Evolutionary conservation across 2,329 filamentous ascomycete species (phyloP).

Genomic region (Diatrype stigma): DNA sequence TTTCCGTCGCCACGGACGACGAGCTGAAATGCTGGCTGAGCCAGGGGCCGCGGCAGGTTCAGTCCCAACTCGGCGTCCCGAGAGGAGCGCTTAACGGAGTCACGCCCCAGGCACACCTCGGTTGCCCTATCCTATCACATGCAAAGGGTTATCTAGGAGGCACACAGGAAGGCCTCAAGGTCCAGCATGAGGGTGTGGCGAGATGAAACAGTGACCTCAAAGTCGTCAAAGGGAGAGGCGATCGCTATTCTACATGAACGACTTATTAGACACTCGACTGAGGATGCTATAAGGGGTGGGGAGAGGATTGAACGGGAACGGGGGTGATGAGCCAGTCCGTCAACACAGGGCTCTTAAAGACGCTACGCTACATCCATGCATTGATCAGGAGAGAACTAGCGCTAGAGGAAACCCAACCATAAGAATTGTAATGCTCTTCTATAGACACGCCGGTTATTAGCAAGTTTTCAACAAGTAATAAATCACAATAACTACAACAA

Average conservation of each 20-base stretch:
- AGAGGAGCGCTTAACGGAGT: background rate
- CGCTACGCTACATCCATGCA: no score
- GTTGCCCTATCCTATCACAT: background rate
- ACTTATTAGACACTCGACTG: no score
- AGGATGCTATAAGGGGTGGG: no score
- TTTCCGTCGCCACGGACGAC: constrained; percentile 32
- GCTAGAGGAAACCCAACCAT: no score
- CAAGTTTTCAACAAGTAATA: no score
- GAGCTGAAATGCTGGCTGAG: constrained; percentile 33
- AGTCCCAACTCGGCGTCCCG: constrained; percentile 33
- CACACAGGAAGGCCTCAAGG: background rate
- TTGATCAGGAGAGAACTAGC: no score
- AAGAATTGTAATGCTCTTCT: no score
- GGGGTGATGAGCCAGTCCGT: background rate
- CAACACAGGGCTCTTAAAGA: no score
- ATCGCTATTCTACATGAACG: background rate
- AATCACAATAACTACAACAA: no score
- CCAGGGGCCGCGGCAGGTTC: constrained; percentile 30
- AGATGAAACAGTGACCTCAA: background rate
- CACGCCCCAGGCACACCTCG: background rate
- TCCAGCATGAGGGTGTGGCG: background rate
- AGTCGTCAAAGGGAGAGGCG: background rate
- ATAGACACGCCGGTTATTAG: no score
- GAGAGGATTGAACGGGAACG: background rate
- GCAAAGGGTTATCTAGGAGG: background rate